Evolutionary conservation across 192 early-diverging fungal species (phyloP).

Genomic region (Backusella westeae): DNA sequence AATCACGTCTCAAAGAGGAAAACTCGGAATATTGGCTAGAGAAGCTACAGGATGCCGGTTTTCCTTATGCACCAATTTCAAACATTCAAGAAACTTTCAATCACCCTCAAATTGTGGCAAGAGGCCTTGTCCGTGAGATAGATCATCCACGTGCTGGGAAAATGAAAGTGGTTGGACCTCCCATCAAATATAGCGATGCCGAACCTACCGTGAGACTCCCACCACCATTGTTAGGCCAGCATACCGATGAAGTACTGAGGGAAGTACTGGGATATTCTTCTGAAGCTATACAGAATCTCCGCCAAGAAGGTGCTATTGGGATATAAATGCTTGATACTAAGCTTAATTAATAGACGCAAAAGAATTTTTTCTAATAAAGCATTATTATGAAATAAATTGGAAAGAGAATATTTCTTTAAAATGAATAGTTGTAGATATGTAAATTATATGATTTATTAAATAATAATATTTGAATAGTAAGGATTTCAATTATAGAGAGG

Average conservation of each 20-base stretch:
- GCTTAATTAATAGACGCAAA: background rate
- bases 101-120: constrained; percentile 67
- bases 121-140: constrained; percentile 74
- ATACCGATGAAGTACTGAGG: constrained; percentile 75
- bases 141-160: constrained; percentile 79
- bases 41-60: constrained; percentile 61
- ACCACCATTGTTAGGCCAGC: constrained; percentile 84
- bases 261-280: constrained; percentile 62
- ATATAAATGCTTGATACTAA: background rate
- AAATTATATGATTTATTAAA: too few relatives aligned
- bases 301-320: constrained; percentile 38
- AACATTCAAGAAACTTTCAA: constrained; percentile 78
- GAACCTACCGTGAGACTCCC: constrained; percentile 65
- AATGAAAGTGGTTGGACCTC: constrained; percentile 70
- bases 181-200: constrained; percentile 76
- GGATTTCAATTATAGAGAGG: too few relatives aligned
- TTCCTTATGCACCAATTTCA: constrained; percentile 86
- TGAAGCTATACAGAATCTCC: constrained; percentile 48
- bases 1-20: constrained; percentile 42
- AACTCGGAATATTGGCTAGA: constrained; percentile 62
- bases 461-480: too few relatives aligned
- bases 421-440: too few relatives aligned
- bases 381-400: too few relatives aligned
- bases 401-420: too few relatives aligned
- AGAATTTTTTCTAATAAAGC: too few relatives aligned